Conservation (phyloP, 2,329 filamentous ascomycete species). For the Fusarium sp. region DNA sequence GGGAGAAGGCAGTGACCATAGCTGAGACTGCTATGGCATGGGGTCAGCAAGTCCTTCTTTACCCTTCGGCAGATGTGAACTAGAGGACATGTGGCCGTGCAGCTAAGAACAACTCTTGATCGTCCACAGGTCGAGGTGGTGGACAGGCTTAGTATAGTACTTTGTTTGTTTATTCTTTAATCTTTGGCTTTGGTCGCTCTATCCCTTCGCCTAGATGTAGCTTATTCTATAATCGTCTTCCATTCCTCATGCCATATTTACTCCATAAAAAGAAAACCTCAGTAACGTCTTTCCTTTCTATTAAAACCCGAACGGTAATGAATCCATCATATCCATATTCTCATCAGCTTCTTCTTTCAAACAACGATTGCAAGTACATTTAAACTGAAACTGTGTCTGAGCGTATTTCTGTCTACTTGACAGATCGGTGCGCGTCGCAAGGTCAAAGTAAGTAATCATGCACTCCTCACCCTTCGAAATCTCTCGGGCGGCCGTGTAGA, state of each 20-base stretch:
- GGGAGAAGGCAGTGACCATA: slow-evolving; percentile 20
- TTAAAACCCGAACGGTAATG: slow-evolving; percentile 37
- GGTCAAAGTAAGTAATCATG: slow-evolving; percentile 49
- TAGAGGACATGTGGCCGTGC: not conserved
- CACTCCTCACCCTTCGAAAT: slow-evolving; percentile 45
- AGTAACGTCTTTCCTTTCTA: not conserved
- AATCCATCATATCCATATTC: slow-evolving; percentile 41
- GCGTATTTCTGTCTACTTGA: slow-evolving; percentile 34
- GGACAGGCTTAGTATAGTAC: no score
- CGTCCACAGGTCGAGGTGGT: no score
- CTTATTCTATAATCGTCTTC: no score
- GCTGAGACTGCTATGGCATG: slow-evolving; percentile 24
- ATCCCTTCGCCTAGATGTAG: no score
- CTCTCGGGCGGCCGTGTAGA: slow-evolving; percentile 45
- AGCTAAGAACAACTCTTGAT: no score
- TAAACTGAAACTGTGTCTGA: slow-evolving; percentile 44
- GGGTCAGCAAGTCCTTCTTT: slow-evolving; percentile 35
- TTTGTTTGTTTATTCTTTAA: no score
- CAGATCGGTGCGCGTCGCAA: slow-evolving; percentile 29
- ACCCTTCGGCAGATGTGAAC: not conserved
- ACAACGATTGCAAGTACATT: slow-evolving; percentile 45
- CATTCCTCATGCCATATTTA: not conserved
- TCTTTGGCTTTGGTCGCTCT: not conserved
- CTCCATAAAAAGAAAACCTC: not conserved
- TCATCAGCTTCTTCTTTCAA: slow-evolving; percentile 40